A percentile compares a stretch with the other conserved stretches of the same genome.
Conservation (phyloP, 306 rosid genomes). For the Sindora glabra region DNA sequence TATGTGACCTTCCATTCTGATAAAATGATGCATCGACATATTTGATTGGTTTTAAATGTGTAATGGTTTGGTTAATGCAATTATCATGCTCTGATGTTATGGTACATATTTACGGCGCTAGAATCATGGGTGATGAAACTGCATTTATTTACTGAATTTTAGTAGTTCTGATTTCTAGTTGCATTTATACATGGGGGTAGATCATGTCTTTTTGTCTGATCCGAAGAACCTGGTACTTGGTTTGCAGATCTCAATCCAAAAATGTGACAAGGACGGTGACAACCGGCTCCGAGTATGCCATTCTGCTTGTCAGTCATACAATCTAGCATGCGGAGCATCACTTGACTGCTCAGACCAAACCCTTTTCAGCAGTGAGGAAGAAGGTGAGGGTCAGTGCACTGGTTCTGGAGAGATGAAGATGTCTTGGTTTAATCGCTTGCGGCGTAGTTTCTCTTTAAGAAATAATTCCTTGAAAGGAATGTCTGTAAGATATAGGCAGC, state of each 20-base stretch:
- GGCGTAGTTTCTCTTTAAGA: slow-evolving; percentile 41
- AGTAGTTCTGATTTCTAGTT: neutral
- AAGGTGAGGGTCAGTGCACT: slow-evolving; percentile 79
- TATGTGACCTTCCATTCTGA: neutral
- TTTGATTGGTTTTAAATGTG: neutral
- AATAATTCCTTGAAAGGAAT: slow-evolving; percentile 50
- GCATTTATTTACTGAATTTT: too few species aligned
- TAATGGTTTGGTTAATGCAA: neutral
- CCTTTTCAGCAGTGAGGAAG: slow-evolving; percentile 73
- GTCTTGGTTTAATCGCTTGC: slow-evolving; percentile 60
- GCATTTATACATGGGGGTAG: neutral
- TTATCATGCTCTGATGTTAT: neutral
- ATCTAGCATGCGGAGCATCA: slow-evolving; percentile 90
- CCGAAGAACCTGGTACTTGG: slow-evolving; percentile 6
- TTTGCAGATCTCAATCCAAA: slow-evolving; percentile 86
- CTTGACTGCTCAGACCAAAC: slow-evolving; percentile 96
- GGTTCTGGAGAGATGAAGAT: slow-evolving; percentile 69
- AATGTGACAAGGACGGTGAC: slow-evolving; percentile 87
- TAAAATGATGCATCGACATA: neutral
- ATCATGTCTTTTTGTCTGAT: too few species aligned
- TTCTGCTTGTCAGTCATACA: slow-evolving; percentile 87
- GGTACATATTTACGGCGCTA: too few species aligned
- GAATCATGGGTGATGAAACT: too few species aligned
- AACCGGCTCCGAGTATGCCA: slow-evolving; percentile 89
- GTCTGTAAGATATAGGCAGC: slow-evolving; percentile 63